A percentile compares a stretch with the other conserved stretches of the same genome.
These are phyloP conservation scores for Coemansia sp. DNA, from an alignment of 192 early-diverging fungal species.

Conservation along the genomic window DNA sequence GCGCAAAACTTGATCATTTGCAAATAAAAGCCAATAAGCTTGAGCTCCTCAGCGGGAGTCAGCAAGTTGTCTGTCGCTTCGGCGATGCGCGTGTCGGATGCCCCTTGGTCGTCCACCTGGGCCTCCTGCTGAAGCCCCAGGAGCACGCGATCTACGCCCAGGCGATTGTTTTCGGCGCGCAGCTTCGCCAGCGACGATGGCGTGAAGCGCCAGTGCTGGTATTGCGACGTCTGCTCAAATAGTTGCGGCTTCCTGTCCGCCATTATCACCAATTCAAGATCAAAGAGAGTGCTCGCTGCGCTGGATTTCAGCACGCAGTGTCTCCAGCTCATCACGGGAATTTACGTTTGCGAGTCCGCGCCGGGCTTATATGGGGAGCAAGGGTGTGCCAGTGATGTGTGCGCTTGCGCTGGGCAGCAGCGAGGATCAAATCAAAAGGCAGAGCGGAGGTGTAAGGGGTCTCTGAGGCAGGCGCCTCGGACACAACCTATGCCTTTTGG, in stretches of 20 bases:
- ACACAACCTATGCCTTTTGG: no score
- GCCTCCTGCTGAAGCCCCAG: conserved; percentile 56
- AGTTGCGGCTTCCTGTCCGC: conserved; percentile 33
- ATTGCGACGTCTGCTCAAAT: conserved; percentile 70
- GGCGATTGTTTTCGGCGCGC: conserved; percentile 55
- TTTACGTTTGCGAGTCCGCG: no score
- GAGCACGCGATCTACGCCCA: conserved; percentile 56
- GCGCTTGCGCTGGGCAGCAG: no score
- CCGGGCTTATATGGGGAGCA: no score
- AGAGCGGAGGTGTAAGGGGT: no score
- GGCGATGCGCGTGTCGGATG: conserved; percentile 22
- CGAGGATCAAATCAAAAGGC: no score
- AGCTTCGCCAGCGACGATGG: conserved; percentile 53
- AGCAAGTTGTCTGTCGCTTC: conserved; percentile 41
- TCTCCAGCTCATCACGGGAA: no score
- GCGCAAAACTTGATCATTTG: conserved; percentile 19
- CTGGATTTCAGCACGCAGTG: background rate
- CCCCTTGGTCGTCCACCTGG: conserved; percentile 19
- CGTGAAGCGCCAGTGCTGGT: conserved; percentile 68
- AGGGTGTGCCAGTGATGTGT: no score
- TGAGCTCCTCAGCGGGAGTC: conserved; percentile 41
- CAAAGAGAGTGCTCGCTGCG: no score
- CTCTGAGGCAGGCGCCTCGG: no score
- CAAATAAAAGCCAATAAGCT: conserved; percentile 40
- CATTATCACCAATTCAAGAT: background rate